A percentile compares a stretch with the other conserved stretches of the same genome.
phyloP scores from a whole-genome alignment of 306 rosid genomes.

The Inga oerstediana region DNA sequence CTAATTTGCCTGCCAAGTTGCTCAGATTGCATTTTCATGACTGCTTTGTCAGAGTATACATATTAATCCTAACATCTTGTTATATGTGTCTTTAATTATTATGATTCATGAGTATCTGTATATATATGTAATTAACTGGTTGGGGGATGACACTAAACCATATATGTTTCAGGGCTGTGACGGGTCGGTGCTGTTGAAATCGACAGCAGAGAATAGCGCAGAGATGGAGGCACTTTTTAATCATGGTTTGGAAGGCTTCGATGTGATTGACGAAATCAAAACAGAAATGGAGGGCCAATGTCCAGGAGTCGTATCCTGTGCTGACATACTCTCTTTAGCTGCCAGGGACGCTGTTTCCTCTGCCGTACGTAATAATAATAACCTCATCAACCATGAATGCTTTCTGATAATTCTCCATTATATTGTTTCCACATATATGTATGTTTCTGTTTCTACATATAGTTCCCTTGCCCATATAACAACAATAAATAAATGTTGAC shows the following conservation, averaged over 20 bases:
- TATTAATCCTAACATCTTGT: no score
- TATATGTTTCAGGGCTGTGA: conserved; percentile 57
- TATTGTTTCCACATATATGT: background rate
- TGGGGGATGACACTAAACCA: background rate
- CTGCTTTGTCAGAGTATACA: conserved; percentile 51
- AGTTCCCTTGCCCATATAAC: no score
- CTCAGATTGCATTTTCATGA: conserved; percentile 68
- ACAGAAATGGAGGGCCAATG: conserved; percentile 45
- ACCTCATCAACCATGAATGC: background rate
- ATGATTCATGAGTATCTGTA: background rate
- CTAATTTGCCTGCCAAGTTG: conserved; percentile 54
- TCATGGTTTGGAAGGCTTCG: conserved; percentile 48
- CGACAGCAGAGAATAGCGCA: conserved; percentile 43
- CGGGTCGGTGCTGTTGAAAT: conserved; percentile 56
- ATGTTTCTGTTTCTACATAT: background rate
- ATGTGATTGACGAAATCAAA: conserved; percentile 62
- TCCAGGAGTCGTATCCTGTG: conserved; percentile 63
- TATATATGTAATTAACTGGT: no score
- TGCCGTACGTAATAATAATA: conserved; percentile 40
- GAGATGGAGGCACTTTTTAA: conserved; percentile 59
- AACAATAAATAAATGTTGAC: background rate
- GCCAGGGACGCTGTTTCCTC: conserved; percentile 58
- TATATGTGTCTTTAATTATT: no score
- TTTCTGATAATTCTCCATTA: background rate
- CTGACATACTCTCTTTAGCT: conserved; percentile 63